Base-by-base conservation (phyloP, 2,329 filamentous ascomycete species). In the Pyrenochaeta sp. region DNA sequence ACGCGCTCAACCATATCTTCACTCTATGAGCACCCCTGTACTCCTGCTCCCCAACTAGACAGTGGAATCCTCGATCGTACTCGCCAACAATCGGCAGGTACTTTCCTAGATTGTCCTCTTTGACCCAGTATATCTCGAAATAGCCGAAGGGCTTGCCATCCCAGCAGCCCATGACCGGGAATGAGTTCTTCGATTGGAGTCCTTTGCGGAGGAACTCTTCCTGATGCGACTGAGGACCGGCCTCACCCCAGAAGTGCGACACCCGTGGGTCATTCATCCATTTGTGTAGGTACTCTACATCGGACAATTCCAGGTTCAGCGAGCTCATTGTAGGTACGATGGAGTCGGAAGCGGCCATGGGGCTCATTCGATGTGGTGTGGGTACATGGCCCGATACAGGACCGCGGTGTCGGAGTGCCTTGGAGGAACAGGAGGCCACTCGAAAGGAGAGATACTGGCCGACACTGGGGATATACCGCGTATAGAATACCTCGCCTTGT, bases 91-190 rank as follows among this genome's bases (percentile, higher is more conserved):
- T 84, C 24, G 84, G 84, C 0, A 96, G 78, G 63, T 92, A 84
- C 47, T 84, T 85, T 0, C 91, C 92, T 0, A 99, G 76, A 0
- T 83, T 80, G 72, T 98, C 95, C 74, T 99, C 95, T 72, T 96
- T 97, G 3, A 95, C 92, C 94, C 95, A 99, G 80, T 99, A 99
- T 34, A 99, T 85, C 80, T 99, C 95, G 74, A 99, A 97, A 75
- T 96, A 99, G 0, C 93, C 95, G 79, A 98, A 99, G 0, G 94
- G 94, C 59, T 94, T 90, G 10, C 92, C 93, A 68, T 98, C 92
- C 91, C 94, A 99, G 74, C 93, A 89, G 0, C 91, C 95, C 59
- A 98, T 94, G 0, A 90, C 92, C 0, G 95, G 95, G 77, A 98
- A 97, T 8, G 89, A 92, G 77, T 97, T 90, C 19, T 84, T 83